Evolutionary conservation across 129 eudicot species (phyloP), one percentile per base, ranked within the genome.

Genomic region (Flaveria ramosissima): DNA sequence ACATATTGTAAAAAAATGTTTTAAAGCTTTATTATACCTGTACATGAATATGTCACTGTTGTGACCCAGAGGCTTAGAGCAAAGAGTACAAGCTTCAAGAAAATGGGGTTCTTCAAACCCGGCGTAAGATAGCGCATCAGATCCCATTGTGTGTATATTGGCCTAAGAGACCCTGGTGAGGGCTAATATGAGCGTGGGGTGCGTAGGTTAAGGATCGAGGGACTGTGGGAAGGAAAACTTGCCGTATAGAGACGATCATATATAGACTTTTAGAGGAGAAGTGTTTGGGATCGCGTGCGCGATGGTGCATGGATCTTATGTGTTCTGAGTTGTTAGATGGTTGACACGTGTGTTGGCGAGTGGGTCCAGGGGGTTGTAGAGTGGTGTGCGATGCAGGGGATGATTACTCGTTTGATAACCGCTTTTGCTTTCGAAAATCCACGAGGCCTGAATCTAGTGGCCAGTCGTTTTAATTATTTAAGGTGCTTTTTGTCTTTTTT

Each of bases 41-140:
- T 89, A 89, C 98, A 92, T 92, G 78, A 76, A 92, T 86, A 92
- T 92, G 78, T 92, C 98, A 71, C 78, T 86, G 85, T 88, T 88
- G 19, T 80, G 82, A 68, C 86, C 85, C 11, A 92, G 63, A 8
- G 85, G 80, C 75, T 83, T 92, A 27, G 78, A 85, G 86, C 98
- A 92, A 71, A 90, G 93, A 55, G 69, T 79, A 81, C 98, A 92
- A 65, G 92, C 80, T 68, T 90, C 93, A 73, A 92, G 96, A 76
- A 92, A 92, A 82, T 92, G 81, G 61, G 96, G 93, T 21, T 85
- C 88, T 57, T 83, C 85, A 77, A 57, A 77, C 20, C 89, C 90
- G 45, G 85, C 81, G 85, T 85, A 87, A 46, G 72, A 89, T 74
- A 75, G 77, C 64, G 57, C 45, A 7, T 85, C 42, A 7, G 87